Conservation (phyloP, 768 basidiomycete genomes). For the Mycena haematopus region DNA sequence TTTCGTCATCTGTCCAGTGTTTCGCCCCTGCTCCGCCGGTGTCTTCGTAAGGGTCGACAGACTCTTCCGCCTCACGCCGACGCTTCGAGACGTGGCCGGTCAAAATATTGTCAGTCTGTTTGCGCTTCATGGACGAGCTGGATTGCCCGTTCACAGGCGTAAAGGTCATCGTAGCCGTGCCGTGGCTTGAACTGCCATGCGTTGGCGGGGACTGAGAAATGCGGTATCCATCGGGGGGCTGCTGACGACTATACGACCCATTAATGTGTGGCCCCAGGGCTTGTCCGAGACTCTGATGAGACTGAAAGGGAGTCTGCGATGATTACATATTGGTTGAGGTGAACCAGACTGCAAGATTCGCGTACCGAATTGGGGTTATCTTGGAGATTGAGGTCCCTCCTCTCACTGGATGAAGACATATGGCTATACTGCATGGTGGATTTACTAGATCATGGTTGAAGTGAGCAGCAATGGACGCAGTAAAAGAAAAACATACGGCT, state of each 20-base stretch:
- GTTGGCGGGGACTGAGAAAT: conserved; percentile 40
- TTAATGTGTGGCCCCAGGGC: conserved; percentile 54
- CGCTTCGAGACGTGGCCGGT: conserved; percentile 50
- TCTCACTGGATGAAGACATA: conserved; percentile 51
- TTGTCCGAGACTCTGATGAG: conserved; percentile 67
- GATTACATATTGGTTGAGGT: conserved; percentile 37
- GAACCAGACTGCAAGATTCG: conserved; percentile 30
- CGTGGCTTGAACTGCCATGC: conserved; percentile 41
- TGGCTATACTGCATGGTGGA: conserved; percentile 67
- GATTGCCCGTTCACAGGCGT: conserved; percentile 24
- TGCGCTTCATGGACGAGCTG: conserved; percentile 56
- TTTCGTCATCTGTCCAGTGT: conserved; percentile 88
- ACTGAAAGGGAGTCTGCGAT: conserved; percentile 55
- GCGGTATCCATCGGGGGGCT: conserved; percentile 32
- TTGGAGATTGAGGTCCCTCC: conserved; percentile 57
- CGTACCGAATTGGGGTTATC: conserved; percentile 68
- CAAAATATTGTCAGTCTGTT: conserved; percentile 50
- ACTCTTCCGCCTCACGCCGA: conserved; percentile 51
- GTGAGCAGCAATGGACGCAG: not conserved
- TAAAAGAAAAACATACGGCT: conserved; percentile 24
- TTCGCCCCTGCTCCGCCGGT: conserved; percentile 69
- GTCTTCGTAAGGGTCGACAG: conserved; percentile 52
- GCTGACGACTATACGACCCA: conserved; percentile 41
- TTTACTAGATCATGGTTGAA: conserved; percentile 51
- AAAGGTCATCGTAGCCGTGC: conserved; percentile 48